Conservation (phyloP, 768 basidiomycete genomes). For the Mycena venus region DNA sequence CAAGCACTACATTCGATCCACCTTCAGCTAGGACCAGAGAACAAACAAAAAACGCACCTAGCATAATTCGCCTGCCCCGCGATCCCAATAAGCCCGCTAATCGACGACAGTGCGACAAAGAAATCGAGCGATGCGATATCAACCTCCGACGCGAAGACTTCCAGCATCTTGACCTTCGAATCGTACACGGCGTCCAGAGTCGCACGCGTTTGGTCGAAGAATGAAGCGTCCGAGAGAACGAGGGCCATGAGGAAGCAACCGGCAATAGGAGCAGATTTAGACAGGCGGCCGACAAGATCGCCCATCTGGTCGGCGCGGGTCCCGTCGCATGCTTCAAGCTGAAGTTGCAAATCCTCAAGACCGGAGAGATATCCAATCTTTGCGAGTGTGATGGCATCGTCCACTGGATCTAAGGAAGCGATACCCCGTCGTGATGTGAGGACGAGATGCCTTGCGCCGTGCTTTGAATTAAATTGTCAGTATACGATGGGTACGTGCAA, state of each 20-base stretch:
- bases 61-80: constrained; percentile 9
- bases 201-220: background rate
- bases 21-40: too few species aligned
- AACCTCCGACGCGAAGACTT: background rate
- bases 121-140: constrained; percentile 12
- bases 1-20: background rate
- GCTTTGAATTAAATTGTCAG: background rate
- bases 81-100: constrained; percentile 12
- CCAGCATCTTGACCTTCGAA: constrained; percentile 3
- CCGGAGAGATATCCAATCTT: background rate
- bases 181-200: background rate
- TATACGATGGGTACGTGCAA: background rate
- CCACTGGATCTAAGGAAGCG: background rate
- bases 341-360: background rate
- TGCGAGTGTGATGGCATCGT: background rate
- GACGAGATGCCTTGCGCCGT: constrained; percentile 10
- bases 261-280: background rate
- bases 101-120: constrained; percentile 7
- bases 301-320: background rate
- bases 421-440: constrained; percentile 6
- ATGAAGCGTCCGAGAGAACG: background rate
- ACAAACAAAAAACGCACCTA: background rate
- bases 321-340: constrained; percentile 2
- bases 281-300: background rate
- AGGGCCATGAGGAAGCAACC: constrained; percentile 21